phyloP scores from a whole-genome alignment of 83 land plant genomes.

The Thuja plicata region DNA sequence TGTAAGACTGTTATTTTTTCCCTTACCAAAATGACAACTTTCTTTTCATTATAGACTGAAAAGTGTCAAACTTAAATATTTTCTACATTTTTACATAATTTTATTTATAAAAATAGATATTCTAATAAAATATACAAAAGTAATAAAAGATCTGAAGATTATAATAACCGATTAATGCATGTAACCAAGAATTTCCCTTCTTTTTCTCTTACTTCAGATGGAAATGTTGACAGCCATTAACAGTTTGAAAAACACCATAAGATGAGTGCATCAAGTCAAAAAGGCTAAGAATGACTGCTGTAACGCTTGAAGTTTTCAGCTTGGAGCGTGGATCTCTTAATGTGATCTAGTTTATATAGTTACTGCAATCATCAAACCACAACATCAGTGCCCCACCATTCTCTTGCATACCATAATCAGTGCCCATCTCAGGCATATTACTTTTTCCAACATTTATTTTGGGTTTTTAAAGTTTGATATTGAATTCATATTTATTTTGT shows the following conservation, averaged over 20 bases:
- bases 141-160: too few species aligned
- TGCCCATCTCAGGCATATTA: not conserved
- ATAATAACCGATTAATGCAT: too few species aligned
- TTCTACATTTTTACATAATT: too few species aligned
- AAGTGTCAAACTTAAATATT: too few species aligned
- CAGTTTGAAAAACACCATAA: slow-evolving; percentile 1
- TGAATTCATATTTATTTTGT: too few species aligned
- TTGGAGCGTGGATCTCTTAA: not conserved
- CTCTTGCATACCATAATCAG: not conserved
- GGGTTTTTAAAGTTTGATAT: slow-evolving; percentile 6
- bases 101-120: too few species aligned
- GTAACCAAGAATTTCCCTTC: not conserved
- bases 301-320: not conserved
- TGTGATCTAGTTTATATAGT: too few species aligned
- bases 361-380: slow-evolving; percentile 12
- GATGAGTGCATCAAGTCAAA: not conserved
- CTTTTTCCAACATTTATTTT: not conserved
- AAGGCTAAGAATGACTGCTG: not conserved
- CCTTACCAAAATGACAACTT: too few species aligned
- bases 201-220: not conserved
- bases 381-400: not conserved
- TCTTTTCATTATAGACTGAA: too few species aligned
- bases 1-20: too few species aligned
- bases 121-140: too few species aligned
- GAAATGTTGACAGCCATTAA: not conserved